These are phyloP conservation scores for Fusarium xylarioides DNA, from an alignment of 2,329 filamentous ascomycete genomes.

Conservation along the genomic window DNA sequence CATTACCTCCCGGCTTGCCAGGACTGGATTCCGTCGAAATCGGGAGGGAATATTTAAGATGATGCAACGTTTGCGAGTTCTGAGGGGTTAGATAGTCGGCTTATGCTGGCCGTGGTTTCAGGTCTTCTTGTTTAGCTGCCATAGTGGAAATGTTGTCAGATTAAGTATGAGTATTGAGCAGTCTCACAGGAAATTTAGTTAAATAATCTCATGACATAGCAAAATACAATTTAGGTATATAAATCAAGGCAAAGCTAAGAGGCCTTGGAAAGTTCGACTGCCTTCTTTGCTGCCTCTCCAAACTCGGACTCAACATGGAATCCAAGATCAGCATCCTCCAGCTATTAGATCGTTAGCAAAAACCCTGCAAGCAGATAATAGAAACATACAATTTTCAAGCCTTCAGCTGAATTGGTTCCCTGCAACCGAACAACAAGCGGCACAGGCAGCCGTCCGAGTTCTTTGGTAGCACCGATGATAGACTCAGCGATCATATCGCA, in stretches of 20 bases:
- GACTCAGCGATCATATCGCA: conserved; percentile 3
- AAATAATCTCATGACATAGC: rapidly evolving
- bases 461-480: background rate
- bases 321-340: background rate
- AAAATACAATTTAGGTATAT: background rate
- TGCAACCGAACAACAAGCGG: conserved; percentile 1
- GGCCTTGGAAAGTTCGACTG: background rate
- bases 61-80: background rate
- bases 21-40: too few species aligned
- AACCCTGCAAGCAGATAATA: rapidly evolving
- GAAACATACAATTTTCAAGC: background rate
- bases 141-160: background rate
- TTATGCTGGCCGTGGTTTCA: background rate
- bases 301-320: background rate
- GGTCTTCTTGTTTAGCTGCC: rapidly evolving
- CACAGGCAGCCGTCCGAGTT: background rate
- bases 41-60: background rate
- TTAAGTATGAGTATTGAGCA: background rate
- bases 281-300: background rate
- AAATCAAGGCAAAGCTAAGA: background rate
- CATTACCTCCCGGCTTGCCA: too few species aligned
- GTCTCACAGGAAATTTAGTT: rapidly evolving
- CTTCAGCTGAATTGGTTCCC: background rate
- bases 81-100: background rate
- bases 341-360: background rate